Conservation (phyloP, 108 stramenopile species). For the Cylindrotheca closterium region DNA sequence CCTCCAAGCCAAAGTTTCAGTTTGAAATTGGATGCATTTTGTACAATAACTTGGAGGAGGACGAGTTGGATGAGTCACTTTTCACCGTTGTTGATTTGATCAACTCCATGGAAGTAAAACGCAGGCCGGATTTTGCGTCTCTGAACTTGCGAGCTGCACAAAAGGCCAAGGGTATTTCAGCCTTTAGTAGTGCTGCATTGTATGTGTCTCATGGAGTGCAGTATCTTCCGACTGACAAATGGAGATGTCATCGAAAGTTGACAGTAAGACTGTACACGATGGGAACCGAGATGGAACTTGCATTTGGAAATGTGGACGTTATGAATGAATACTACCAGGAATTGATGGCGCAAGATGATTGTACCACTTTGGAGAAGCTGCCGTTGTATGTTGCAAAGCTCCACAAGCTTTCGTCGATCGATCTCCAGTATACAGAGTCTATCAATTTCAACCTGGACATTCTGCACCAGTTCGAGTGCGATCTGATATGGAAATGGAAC, state of each 20-base stretch:
- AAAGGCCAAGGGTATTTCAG: conserved; percentile 19
- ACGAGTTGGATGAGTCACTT: conserved; percentile 8
- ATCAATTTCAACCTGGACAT: conserved; percentile 1
- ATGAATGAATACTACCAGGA: conserved; percentile 9
- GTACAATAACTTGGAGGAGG: neutral
- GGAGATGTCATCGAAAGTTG: conserved; percentile 10
- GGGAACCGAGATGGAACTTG: conserved; percentile 19
- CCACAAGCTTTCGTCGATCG: neutral
- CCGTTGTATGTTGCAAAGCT: conserved; percentile 3
- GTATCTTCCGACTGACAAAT: conserved; percentile 6
- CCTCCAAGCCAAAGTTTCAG: neutral
- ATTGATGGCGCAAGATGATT: conserved; percentile 6
- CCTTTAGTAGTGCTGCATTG: conserved; percentile 21
- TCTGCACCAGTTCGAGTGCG: conserved; percentile 2
- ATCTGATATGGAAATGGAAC: too few relatives aligned
- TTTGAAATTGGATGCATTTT: conserved; percentile 7
- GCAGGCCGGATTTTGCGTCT: neutral
- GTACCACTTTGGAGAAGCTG: conserved; percentile 16
- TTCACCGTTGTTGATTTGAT: conserved; percentile 16
- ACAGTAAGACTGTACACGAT: conserved; percentile 10
- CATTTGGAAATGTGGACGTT: conserved; percentile 16
- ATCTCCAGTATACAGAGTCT: too few relatives aligned
- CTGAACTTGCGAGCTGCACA: conserved; percentile 29
- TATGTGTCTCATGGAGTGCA: conserved; percentile 16
- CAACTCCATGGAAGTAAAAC: neutral